Evolutionary conservation across 1,284 basidiomycete genomes (phyloP), one percentile per base, ranked within the genome.

Genomic region (Apiotrichum porosum): DNA sequence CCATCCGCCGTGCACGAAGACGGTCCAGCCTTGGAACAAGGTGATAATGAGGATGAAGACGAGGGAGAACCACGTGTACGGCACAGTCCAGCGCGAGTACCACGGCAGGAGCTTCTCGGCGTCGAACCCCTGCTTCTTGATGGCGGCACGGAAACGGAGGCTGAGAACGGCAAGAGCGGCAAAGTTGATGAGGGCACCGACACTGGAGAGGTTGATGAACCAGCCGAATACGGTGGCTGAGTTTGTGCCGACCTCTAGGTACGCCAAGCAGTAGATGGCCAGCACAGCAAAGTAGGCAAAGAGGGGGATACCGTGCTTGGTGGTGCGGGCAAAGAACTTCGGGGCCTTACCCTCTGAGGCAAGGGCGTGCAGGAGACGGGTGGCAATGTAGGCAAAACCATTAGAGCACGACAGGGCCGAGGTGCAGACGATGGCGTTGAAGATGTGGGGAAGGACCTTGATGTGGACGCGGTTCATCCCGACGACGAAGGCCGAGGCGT

Each of bases 131-230:
- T 65, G 61, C 17, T 38, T 51, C n/a, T 53, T 47, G 19, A 60
- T 15, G 19, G 52, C 62, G 17, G 52, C 50, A 21, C 58, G 52
- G 49, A 63, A 61, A 9, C 61, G 54, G 28, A 63, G 44, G 45
- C 60, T 62, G 21, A 55, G 56, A 15, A 59, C 8, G 35, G 37
- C 42, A 30, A 55, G 44, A 4, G 42, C 37, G 65, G 86, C 84
- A 89, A 89, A 93, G 14, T 85, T 62, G 46, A 66, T 49, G 5
- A 85, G 68, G 35, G 83, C 84, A 17, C 62, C 61, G 65, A 89
- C 83, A 72, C 83, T 85, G 36, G 81, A 66, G 58, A 91, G 83
- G 83, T 85, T 90, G 22, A 72, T 69, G 69, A 94, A 88, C 26
- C 26, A 28, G 26, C 12, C 12, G 26, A 28, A 12, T 6, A 28